These are phyloP conservation scores for Salvia hispanica DNA, from an alignment of 257 asterid genomes.

Conservation along the genomic window DNA sequence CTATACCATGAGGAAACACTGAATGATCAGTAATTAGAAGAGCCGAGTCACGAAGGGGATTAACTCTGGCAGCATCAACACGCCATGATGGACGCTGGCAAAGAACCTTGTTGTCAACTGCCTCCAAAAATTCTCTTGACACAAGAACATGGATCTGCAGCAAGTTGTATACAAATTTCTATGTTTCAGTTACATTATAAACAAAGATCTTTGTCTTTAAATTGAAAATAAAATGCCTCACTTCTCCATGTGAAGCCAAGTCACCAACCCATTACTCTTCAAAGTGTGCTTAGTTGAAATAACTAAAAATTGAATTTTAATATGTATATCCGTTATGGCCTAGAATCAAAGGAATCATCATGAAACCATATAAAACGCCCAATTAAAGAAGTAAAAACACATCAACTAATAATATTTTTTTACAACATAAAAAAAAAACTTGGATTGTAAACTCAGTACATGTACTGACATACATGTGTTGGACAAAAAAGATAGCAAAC, in stretches of 20 bases:
- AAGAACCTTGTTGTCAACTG: conserved; percentile 72
- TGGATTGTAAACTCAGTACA: neutral
- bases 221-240: neutral
- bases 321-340: neutral
- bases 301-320: conserved; percentile 4
- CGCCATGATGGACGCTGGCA: conserved; percentile 87
- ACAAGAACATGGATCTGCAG: conserved; percentile 66
- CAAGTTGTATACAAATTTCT: conserved; percentile 26
- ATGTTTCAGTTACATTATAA: conserved; percentile 3
- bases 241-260: conserved; percentile 23
- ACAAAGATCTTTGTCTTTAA: conserved; percentile 3
- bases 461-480: neutral
- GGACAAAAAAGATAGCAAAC: conserved; percentile 27
- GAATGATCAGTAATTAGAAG: conserved; percentile 90
- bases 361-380: conserved; percentile 11
- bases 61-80: conserved; percentile 79
- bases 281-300: conserved; percentile 8
- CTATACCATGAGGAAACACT: conserved; percentile 74
- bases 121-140: conserved; percentile 83
- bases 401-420: conserved; percentile 5
- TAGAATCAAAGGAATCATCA: conserved; percentile 9
- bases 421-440: neutral
- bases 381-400: conserved; percentile 11
- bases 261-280: conserved; percentile 21
- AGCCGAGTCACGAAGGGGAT: conserved; percentile 68